phyloP scores from a whole-genome alignment of 2,329 filamentous ascomycete genomes.

The Cadophora sp. region DNA sequence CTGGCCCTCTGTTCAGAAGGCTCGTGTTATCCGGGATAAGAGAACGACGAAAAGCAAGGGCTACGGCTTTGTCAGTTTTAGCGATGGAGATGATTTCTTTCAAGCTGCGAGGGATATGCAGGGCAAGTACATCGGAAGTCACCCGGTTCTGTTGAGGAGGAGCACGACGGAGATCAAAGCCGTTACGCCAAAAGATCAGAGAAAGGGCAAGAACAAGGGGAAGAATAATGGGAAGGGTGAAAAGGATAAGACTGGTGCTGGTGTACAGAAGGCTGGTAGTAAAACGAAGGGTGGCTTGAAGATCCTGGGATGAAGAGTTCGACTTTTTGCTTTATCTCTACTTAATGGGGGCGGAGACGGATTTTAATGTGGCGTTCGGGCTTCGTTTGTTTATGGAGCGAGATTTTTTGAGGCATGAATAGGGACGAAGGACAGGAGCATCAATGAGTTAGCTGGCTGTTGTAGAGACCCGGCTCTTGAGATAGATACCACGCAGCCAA shows the following conservation, averaged over 20 bases:
- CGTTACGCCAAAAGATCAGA: conserved; percentile 69
- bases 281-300: conserved; percentile 73
- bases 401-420: not conserved
- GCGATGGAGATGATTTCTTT: conserved; percentile 95
- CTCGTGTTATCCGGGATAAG: conserved; percentile 93
- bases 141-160: conserved; percentile 86
- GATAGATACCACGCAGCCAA: not conserved
- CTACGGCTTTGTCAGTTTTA: conserved; percentile 96
- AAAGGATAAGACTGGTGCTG: conserved; percentile 52
- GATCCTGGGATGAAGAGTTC: conserved; percentile 61
- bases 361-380: not conserved
- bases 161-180: conserved; percentile 92
- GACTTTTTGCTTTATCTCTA: not conserved
- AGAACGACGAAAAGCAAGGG: conserved; percentile 95
- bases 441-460: not conserved
- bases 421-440: not conserved
- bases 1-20: conserved; percentile 89
- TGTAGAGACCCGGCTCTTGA: not conserved
- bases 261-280: conserved; percentile 66
- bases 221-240: conserved; percentile 49
- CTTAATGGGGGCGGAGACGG: not conserved
- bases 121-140: conserved; percentile 98
- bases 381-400: not conserved
- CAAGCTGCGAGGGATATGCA: conserved; percentile 97
- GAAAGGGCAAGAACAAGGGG: conserved; percentile 52